phyloP scores from a whole-genome alignment of 495 filamentous ascomycete species.

The Daldinia decipiens region DNA sequence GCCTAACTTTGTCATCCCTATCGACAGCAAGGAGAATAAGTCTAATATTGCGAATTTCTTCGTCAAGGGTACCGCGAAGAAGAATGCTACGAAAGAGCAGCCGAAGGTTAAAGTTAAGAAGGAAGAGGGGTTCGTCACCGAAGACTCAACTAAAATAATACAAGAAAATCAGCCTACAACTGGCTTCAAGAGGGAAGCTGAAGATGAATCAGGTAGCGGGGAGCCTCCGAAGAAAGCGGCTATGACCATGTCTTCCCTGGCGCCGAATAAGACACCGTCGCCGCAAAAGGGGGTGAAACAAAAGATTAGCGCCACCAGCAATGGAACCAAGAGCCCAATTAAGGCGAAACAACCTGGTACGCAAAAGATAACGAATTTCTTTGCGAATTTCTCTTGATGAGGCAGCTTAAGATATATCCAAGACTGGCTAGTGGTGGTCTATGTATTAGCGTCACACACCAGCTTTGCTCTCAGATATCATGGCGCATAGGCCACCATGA shows the following conservation, averaged over 20 bases:
- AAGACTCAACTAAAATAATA: constrained; percentile 28
- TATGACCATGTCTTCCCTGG: constrained; percentile 37
- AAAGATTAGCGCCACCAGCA: constrained; percentile 51
- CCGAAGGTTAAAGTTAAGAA: constrained; percentile 45
- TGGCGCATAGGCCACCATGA: background rate
- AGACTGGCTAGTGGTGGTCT: background rate
- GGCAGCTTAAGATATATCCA: background rate
- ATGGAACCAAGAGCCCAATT: constrained; percentile 49
- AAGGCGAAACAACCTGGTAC: constrained; percentile 68
- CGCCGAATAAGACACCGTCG: constrained; percentile 33
- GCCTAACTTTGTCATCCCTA: constrained; percentile 80
- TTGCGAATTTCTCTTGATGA: constrained; percentile 66
- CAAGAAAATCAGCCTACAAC: constrained; percentile 28
- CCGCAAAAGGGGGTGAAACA: constrained; percentile 31
- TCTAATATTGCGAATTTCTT: constrained; percentile 95
- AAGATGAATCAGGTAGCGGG: constrained; percentile 50
- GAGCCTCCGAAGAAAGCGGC: constrained; percentile 60
- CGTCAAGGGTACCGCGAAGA: constrained; percentile 55
- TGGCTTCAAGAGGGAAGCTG: constrained; percentile 69
- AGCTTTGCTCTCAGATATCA: background rate
- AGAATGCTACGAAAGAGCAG: constrained; percentile 32
- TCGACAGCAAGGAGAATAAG: constrained; percentile 87
- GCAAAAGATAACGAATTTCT: constrained; percentile 88
- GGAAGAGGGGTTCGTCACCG: constrained; percentile 45
- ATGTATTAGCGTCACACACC: too few species aligned